Conservation (phyloP, 2,329 filamentous ascomycete genomes). For the Onygena corvina region DNA sequence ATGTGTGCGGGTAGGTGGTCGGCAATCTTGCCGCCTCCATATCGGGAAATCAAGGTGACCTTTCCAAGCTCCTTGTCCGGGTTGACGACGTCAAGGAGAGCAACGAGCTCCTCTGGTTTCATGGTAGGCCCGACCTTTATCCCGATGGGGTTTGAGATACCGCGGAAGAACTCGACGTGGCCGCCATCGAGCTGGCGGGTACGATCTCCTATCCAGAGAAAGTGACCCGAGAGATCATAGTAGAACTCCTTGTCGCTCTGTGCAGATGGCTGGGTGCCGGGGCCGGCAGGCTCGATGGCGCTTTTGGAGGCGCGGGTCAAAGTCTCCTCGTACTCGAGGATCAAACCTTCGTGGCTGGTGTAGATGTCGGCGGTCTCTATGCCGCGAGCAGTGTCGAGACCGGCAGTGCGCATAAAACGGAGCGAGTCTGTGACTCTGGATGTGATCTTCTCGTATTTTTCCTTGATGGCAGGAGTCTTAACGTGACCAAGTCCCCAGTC, state of each 20-base stretch:
- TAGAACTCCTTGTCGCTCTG: conserved; percentile 47
- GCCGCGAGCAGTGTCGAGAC: conserved; percentile 71
- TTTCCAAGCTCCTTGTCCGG: conserved; percentile 73
- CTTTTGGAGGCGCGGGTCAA: conserved; percentile 59
- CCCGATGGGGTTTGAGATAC: conserved; percentile 88
- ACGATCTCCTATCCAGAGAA: conserved; percentile 96
- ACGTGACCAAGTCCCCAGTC: conserved; percentile 95
- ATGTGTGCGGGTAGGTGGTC: conserved; percentile 73
- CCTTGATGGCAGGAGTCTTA: conserved; percentile 66
- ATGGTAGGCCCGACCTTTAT: conserved; percentile 92
- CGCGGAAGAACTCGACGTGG: conserved; percentile 95
- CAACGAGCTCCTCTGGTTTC: conserved; percentile 59
- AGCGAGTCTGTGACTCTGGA: conserved; percentile 78
- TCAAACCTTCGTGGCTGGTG: conserved; percentile 87
- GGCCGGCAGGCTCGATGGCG: conserved; percentile 21
- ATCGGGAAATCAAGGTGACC: conserved; percentile 90
- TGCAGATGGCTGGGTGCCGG: conserved; percentile 17
- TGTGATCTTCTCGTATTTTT: conserved; percentile 77
- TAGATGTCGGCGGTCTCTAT: conserved; percentile 88
- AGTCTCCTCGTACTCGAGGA: conserved; percentile 86
- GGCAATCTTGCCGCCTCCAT: conserved; percentile 67
- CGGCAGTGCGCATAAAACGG: conserved; percentile 87
- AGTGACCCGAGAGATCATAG: conserved; percentile 92
- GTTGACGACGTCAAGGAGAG: conserved; percentile 74
- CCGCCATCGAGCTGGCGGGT: conserved; percentile 86